These are phyloP conservation scores for Vicia faba DNA, from an alignment of 306 rosid genomes.

Conservation along the genomic window DNA sequence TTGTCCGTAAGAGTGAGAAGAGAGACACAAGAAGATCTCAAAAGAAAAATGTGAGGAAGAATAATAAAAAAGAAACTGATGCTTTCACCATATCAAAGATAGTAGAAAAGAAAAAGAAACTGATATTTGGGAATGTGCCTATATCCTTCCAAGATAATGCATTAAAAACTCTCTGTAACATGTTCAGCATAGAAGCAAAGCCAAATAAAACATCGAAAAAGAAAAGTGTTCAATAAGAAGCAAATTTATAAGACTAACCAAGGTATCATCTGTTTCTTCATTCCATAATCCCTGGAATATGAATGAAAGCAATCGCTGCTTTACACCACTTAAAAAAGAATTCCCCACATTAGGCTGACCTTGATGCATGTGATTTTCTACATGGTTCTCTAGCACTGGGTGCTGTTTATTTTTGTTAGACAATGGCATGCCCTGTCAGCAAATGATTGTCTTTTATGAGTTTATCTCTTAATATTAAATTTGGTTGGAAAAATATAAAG, in stretches of 20 bases:
- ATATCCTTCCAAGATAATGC: conserved; percentile 28
- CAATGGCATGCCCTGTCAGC: conserved; percentile 58
- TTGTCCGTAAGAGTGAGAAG: conserved; percentile 15
- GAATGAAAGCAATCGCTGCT: conserved; percentile 94
- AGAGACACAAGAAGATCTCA: neutral
- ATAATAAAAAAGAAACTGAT: neutral
- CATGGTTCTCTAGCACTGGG: conserved; percentile 51
- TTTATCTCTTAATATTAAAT: conserved; percentile 40
- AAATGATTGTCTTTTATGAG: conserved; percentile 37
- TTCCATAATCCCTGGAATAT: conserved; percentile 81
- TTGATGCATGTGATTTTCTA: conserved; percentile 58
- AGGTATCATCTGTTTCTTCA: conserved; percentile 77
- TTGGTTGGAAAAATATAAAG: conserved; percentile 7
- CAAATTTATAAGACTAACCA: conserved; percentile 63
- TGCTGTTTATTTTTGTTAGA: conserved; percentile 53
- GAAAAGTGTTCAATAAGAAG: conserved; percentile 26
- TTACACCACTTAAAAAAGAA: conserved; percentile 75
- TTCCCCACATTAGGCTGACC: conserved; percentile 51
- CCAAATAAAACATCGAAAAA: conserved; percentile 31
- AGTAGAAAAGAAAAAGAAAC: neutral
- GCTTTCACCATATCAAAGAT: neutral
- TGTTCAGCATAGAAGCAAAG: conserved; percentile 1
- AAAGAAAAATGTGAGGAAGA: conserved; percentile 1
- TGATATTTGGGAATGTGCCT: conserved; percentile 4
- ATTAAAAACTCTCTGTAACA: conserved; percentile 3